Conservation (phyloP, 2,329 filamentous ascomycete species). For the Sporothrix phasma region DNA sequence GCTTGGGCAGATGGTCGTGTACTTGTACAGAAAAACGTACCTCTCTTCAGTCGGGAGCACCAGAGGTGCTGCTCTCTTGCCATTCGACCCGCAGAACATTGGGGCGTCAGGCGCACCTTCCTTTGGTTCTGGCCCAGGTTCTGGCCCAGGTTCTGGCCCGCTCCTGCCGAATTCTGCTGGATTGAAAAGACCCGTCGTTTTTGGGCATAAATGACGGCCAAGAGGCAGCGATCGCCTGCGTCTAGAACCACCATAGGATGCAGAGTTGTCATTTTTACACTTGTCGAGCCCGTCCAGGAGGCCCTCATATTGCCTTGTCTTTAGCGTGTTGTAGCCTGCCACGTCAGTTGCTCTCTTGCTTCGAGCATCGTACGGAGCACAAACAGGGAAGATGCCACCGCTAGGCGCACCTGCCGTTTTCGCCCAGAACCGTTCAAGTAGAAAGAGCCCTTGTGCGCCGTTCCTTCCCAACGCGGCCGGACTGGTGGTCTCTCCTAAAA, state of each 20-base stretch:
- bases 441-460: no score
- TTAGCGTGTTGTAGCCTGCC: constrained; percentile 15
- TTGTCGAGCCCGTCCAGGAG: no score
- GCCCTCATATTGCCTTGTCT: constrained; percentile 17
- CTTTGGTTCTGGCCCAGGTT: neutral
- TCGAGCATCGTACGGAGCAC: neutral
- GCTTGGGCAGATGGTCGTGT: neutral
- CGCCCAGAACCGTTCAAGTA: no score
- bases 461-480: no score
- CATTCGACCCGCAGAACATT: neutral
- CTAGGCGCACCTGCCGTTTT: neutral
- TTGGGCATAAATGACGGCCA: constrained; percentile 1
- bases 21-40: no score
- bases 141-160: no score
- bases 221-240: neutral
- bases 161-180: neutral
- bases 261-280: constrained; percentile 4
- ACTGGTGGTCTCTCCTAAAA: no score
- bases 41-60: neutral
- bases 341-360: neutral
- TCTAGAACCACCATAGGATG: constrained; percentile 8
- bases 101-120: neutral
- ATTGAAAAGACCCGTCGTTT: neutral
- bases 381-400: neutral
- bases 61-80: neutral